These are phyloP conservation scores for Leersia perrieri DNA, from an alignment of 176 grass and related monocot genomes.

Conservation along the genomic window DNA sequence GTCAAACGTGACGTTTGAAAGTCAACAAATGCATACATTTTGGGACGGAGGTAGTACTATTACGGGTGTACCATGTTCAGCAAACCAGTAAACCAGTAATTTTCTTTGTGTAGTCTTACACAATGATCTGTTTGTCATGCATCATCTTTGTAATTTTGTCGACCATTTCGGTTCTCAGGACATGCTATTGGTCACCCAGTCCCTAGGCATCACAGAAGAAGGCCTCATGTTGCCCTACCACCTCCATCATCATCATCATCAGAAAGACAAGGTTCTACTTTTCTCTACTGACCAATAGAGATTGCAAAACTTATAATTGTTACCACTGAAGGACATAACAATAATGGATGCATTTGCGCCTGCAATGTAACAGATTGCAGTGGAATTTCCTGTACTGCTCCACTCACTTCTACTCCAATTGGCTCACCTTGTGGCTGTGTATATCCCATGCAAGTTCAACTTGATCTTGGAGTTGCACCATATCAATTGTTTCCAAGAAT, in stretches of 20 bases:
- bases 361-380: conserved; percentile 55
- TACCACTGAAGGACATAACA: conserved; percentile 1
- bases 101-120: background rate
- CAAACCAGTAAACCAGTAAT: background rate
- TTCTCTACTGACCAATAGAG: conserved; percentile 4
- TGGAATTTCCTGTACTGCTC: conserved; percentile 52
- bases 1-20: too few species aligned
- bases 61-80: background rate
- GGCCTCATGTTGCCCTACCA: conserved; percentile 33
- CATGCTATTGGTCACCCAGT: conserved; percentile 23
- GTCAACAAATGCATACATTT: too few species aligned
- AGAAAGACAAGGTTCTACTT: conserved; percentile 53
- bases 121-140: background rate
- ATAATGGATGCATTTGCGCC: background rate
- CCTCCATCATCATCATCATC: conserved; percentile 34
- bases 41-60: too few species aligned
- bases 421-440: conserved; percentile 89
- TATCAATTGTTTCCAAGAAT: conserved; percentile 70
- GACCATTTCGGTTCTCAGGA: conserved; percentile 28
- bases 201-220: conserved; percentile 51
- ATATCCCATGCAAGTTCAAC: conserved; percentile 72
- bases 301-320: conserved; percentile 1
- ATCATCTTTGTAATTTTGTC: background rate
- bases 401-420: conserved; percentile 76
- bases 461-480: conserved; percentile 64